Conservation (phyloP, 345 rosid species). For the Luvunga scandens region DNA sequence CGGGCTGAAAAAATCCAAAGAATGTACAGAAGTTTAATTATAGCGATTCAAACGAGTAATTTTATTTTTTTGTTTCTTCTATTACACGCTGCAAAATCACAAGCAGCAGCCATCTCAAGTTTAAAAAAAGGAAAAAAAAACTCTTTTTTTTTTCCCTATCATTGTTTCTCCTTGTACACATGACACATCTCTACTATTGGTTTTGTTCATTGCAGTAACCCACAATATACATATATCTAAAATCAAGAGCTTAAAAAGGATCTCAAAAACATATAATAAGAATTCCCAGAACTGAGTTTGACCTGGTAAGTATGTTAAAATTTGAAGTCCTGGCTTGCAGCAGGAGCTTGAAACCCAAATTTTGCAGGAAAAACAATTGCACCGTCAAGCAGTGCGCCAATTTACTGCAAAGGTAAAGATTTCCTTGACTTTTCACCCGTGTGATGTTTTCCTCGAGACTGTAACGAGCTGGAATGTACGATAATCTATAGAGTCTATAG, state of each 20-base stretch:
- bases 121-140: background rate
- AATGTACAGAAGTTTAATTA: background rate
- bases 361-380: background rate
- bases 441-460: background rate
- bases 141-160: background rate
- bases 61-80: background rate
- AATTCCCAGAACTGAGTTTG: background rate
- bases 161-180: background rate
- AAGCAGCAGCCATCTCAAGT: background rate
- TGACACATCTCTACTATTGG: background rate
- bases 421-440: background rate
- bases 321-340: background rate
- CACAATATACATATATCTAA: background rate
- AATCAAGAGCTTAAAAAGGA: background rate
- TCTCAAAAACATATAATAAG: background rate
- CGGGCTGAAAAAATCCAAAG: background rate
- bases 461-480: background rate
- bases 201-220: background rate
- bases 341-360: slow-evolving; percentile 6
- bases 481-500: background rate
- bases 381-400: background rate
- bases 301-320: background rate
- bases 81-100: background rate
- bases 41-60: background rate
- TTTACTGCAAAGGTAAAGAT: background rate